Percentiles rank a stretch among this genome's conserved stretches.
Conservation (phyloP, 1,284 basidiomycete genomes). For the Melampsora larici-populina region DNA sequence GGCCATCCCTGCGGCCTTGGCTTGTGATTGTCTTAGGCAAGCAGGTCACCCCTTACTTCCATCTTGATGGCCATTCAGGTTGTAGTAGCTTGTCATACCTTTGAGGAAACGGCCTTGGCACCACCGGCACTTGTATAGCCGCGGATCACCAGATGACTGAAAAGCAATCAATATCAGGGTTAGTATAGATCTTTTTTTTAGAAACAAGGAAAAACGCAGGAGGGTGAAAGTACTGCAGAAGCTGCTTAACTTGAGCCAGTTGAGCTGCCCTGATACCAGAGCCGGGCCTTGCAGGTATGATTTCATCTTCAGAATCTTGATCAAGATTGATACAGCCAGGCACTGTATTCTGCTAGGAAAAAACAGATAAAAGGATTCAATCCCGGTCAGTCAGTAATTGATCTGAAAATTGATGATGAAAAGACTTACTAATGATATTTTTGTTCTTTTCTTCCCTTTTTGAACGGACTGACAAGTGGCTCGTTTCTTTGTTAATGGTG, state of each 20-base stretch:
- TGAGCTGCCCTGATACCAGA: too few species aligned
- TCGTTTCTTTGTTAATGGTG: neutral
- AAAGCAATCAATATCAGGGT: too few species aligned
- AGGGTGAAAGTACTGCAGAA: neutral
- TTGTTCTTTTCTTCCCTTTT: neutral
- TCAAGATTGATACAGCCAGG: too few species aligned
- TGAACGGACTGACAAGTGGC: neutral
- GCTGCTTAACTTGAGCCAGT: neutral
- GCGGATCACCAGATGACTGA: neutral
- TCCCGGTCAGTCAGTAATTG: neutral
- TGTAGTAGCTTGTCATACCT: too few species aligned
- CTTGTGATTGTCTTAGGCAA: neutral
- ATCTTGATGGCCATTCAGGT: too few species aligned
- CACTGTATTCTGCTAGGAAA: neutral
- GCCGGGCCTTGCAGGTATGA: too few species aligned
- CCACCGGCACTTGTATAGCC: too few species aligned
- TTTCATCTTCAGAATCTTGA: too few species aligned
- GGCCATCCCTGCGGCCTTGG: neutral
- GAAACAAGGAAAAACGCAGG: neutral
- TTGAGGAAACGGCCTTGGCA: too few species aligned
- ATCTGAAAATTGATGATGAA: too few species aligned
- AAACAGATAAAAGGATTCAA: too few species aligned
- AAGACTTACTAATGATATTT: neutral
- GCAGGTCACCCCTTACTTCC: neutral
- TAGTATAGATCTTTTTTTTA: too few species aligned